Conservation (phyloP, 495 filamentous ascomycete genomes). For the Tuber microsphaerosporum region DNA sequence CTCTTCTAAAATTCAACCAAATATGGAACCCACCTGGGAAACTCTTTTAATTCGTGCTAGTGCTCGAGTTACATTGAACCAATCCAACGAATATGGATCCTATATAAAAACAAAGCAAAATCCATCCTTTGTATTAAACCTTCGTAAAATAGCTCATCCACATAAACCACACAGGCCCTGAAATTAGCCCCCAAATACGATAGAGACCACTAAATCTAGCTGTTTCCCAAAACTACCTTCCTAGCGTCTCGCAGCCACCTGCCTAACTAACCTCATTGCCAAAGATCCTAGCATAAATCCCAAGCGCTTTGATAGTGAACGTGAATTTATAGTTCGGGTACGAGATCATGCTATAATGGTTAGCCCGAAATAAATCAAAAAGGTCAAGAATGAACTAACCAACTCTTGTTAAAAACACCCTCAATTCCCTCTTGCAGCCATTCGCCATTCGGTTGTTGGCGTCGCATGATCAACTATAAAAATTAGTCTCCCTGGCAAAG, state of each 20-base stretch:
- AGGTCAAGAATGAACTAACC: slow-evolving; percentile 49
- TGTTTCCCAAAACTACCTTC: not conserved
- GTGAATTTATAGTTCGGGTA: slow-evolving; percentile 99
- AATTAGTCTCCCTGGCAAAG: not conserved
- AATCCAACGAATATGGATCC: not conserved
- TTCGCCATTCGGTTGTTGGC: slow-evolving; percentile 81
- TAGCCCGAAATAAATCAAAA: not conserved
- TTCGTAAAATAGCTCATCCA: not conserved
- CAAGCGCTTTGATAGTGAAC: slow-evolving; percentile 88
- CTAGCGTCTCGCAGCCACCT: not conserved
- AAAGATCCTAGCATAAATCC: slow-evolving; percentile 72
- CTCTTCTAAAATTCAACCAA: not conserved
- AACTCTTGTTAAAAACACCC: slow-evolving; percentile 97
- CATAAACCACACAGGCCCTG: not conserved
- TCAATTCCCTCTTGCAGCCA: slow-evolving; percentile 95
- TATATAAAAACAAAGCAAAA: not conserved
- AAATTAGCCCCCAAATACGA: not conserved
- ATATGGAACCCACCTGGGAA: not conserved
- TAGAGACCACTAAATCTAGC: not conserved
- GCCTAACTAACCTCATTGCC: slow-evolving; percentile 47
- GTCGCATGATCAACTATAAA: slow-evolving; percentile 61
- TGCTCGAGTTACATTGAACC: not conserved
- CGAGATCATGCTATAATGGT: slow-evolving; percentile 74
- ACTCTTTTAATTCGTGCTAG: not conserved
- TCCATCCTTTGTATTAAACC: not conserved